Percentiles rank a stretch among this genome's conserved stretches.
These are phyloP conservation scores for Cercophora newfieldiana DNA, from an alignment of 495 filamentous ascomycete species.

Conservation along the genomic window DNA sequence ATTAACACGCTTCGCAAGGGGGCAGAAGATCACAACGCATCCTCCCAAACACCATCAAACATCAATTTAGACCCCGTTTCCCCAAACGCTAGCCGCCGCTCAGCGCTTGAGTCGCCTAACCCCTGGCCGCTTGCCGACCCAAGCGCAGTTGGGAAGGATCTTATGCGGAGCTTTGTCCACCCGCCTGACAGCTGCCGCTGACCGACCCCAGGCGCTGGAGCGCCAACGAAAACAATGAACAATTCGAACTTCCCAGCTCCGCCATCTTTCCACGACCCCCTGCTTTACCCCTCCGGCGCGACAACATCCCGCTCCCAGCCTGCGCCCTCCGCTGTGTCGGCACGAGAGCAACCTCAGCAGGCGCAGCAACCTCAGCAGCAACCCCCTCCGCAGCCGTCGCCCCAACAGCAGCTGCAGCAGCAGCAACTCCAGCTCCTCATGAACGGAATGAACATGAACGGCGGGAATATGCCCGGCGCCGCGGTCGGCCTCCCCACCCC, in stretches of 20 bases:
- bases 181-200: constrained; percentile 5
- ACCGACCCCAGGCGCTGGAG: not conserved
- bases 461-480: constrained; percentile 43
- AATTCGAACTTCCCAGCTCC: constrained; percentile 30
- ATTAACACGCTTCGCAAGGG: not conserved
- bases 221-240: not conserved
- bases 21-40: not conserved
- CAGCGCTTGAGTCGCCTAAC: not conserved
- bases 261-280: constrained; percentile 24
- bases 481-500: constrained; percentile 63
- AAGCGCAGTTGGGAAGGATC: not conserved
- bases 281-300: constrained; percentile 8
- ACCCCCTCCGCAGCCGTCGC: constrained; percentile 13
- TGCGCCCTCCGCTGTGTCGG: constrained; percentile 6
- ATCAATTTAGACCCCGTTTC: not conserved
- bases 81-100: constrained; percentile 1
- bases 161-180: constrained; percentile 9
- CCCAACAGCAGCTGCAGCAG: constrained; percentile 25
- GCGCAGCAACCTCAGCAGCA: constrained; percentile 15
- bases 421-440: constrained; percentile 41
- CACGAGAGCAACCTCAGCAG: constrained; percentile 5
- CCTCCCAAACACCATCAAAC: not conserved
- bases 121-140: not conserved
- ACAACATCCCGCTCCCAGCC: constrained; percentile 15
- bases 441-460: constrained; percentile 66